phyloP scores from a whole-genome alignment of 805 yeast species.

The Candida sanyiensis region DNA sequence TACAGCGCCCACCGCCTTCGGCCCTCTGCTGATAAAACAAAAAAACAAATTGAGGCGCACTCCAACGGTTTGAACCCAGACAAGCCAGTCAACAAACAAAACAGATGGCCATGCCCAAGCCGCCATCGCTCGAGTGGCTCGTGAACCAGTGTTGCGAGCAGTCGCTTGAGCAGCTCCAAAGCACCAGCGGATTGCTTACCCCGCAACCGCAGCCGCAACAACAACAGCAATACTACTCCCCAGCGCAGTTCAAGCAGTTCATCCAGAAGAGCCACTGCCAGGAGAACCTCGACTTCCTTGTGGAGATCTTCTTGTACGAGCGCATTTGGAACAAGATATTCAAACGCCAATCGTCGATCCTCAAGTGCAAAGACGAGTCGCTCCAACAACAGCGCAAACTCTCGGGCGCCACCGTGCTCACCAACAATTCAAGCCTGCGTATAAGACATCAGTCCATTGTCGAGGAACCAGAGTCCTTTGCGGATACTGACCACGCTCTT shows the following conservation, averaged over 20 bases:
- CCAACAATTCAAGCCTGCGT: slow-evolving; percentile 13
- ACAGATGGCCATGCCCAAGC: slow-evolving; percentile 3
- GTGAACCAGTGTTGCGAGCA: slow-evolving; percentile 28
- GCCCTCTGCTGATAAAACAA: too few species aligned
- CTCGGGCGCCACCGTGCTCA: slow-evolving; percentile 20
- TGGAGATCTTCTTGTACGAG: slow-evolving; percentile 42
- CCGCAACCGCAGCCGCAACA: not conserved
- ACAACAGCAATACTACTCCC: slow-evolving; percentile 8
- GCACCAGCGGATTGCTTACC: too few species aligned
- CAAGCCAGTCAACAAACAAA: too few species aligned
- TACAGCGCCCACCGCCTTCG: too few species aligned
- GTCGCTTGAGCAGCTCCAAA: slow-evolving; percentile 12
- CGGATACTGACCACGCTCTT: not conserved
- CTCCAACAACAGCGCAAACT: slow-evolving; percentile 14
- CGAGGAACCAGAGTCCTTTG: slow-evolving; percentile 12
- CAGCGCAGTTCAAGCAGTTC: slow-evolving; percentile 29
- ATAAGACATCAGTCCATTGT: slow-evolving; percentile 19
- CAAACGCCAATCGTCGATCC: slow-evolving; percentile 27
- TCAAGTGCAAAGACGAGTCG: slow-evolving; percentile 27
- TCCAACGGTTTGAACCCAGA: too few species aligned
- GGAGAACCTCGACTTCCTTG: slow-evolving; percentile 40
- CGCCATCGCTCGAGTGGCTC: slow-evolving; percentile 24
- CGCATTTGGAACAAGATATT: slow-evolving; percentile 33
- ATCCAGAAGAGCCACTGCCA: slow-evolving; percentile 37
- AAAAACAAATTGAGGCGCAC: too few species aligned